phyloP scores from a whole-genome alignment of 2,329 filamentous ascomycete species.

The Cytospora leucostoma region DNA sequence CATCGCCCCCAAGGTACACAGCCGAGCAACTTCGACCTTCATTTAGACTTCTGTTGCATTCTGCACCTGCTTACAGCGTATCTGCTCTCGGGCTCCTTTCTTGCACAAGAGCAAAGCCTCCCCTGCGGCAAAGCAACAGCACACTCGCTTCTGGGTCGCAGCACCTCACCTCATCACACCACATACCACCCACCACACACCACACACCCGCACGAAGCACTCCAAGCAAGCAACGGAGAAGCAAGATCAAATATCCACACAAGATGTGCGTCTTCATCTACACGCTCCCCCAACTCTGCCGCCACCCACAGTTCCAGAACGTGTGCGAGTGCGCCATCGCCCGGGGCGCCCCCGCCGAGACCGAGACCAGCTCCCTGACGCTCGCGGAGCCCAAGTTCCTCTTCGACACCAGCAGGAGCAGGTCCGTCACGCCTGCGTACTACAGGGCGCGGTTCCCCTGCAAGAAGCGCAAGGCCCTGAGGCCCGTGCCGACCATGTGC shows the following conservation, averaged over 20 bases:
- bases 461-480: slow-evolving; percentile 19
- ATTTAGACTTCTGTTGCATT: not conserved
- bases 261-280: slow-evolving; percentile 40
- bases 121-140: not conserved
- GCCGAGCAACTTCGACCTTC: not conserved
- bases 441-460: slow-evolving; percentile 12
- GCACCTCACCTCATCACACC: not conserved
- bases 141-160: not conserved
- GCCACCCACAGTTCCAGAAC: slow-evolving; percentile 40
- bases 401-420: slow-evolving; percentile 26
- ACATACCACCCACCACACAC: no score
- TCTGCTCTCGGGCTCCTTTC: not conserved
- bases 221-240: not conserved
- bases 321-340: slow-evolving; percentile 37
- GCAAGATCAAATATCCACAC: not conserved
- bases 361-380: slow-evolving; percentile 24
- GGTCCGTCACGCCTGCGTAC: slow-evolving; percentile 14
- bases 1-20: not conserved
- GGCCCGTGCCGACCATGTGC: slow-evolving; percentile 21
- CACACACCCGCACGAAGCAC: not conserved
- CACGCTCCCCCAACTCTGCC: slow-evolving; percentile 34
- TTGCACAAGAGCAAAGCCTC: not conserved
- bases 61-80: no score
- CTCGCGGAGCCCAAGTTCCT: slow-evolving; percentile 30
- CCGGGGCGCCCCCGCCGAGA: slow-evolving; percentile 30